phyloP scores from a whole-genome alignment of 148 eudicot genomes.

The Rhododendron simsii region DNA sequence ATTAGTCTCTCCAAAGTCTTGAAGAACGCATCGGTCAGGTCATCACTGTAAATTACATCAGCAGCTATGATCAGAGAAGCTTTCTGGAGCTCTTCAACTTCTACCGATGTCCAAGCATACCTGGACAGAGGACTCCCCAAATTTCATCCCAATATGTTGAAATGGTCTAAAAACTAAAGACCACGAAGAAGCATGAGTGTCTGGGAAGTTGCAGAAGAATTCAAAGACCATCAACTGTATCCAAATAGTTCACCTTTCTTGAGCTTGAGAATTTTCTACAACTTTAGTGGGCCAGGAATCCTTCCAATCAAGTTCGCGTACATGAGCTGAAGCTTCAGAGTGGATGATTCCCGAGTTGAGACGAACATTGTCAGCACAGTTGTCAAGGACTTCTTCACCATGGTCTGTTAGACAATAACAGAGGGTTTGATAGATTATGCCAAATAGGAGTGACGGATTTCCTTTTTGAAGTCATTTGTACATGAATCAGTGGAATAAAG shows the following conservation, averaged over 20 bases:
- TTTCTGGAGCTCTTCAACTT: constrained; percentile 54
- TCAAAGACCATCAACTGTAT: neutral
- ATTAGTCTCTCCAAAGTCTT: constrained; percentile 52
- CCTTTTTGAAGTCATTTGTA: neutral
- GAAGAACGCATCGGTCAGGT: constrained; percentile 84
- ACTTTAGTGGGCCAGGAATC: constrained; percentile 65
- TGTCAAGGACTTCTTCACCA: constrained; percentile 66
- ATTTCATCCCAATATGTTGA: neutral
- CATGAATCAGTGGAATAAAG: neutral
- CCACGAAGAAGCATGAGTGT: neutral
- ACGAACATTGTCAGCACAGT: constrained; percentile 65
- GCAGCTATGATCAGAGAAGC: constrained; percentile 90
- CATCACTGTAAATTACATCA: constrained; percentile 93
- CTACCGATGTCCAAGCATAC: constrained; percentile 59
- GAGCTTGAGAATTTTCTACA: constrained; percentile 16
- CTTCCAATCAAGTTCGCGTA: constrained; percentile 95
- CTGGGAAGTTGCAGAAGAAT: neutral
- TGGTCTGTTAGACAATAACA: constrained; percentile 42
- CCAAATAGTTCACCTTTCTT: constrained; percentile 27
- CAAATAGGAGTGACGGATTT: neutral
- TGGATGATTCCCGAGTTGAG: constrained; percentile 51
- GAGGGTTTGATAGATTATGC: neutral
- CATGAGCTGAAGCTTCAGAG: constrained; percentile 53
- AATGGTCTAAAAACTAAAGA: neutral
- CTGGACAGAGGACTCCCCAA: constrained; percentile 30